phyloP scores from a whole-genome alignment of 2,329 filamentous ascomycete genomes.

The Colletotrichum chrysophilum region DNA sequence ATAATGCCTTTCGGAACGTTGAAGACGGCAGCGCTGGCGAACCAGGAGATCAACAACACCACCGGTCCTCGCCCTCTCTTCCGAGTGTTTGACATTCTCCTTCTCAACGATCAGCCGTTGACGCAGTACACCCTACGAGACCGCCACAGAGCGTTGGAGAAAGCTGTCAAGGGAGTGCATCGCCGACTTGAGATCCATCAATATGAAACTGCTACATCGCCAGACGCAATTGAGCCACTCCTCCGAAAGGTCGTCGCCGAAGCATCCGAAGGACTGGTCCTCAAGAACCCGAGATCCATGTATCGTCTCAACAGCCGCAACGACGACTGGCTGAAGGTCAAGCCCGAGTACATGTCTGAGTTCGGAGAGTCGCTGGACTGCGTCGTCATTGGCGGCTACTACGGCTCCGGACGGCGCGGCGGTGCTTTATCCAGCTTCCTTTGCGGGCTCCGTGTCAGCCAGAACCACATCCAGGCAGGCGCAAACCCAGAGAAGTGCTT shows the following conservation, averaged over 20 bases:
- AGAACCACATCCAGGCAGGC: constrained; percentile 65
- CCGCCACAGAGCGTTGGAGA: constrained; percentile 75
- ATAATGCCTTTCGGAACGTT: constrained; percentile 91
- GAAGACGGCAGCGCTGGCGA: constrained; percentile 85
- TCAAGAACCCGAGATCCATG: constrained; percentile 89
- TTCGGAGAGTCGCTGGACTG: constrained; percentile 94
- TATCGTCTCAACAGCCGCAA: constrained; percentile 90
- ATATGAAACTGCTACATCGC: constrained; percentile 68
- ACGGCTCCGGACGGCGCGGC: constrained; percentile 84
- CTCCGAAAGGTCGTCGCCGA: constrained; percentile 86
- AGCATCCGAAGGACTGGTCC: constrained; percentile 85
- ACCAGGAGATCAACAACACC: constrained; percentile 73
- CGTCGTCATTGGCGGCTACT: constrained; percentile 90
- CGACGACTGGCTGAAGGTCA: constrained; percentile 98
- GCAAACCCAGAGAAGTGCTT: constrained; percentile 76
- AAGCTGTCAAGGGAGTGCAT: constrained; percentile 71
- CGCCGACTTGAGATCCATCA: constrained; percentile 84
- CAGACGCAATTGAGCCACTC: constrained; percentile 77
- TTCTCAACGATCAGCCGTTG: constrained; percentile 80
- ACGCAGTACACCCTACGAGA: constrained; percentile 85
- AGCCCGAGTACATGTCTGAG: constrained; percentile 97
- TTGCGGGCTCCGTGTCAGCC: constrained; percentile 82
- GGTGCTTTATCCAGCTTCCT: constrained; percentile 85
- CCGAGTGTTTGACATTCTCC: constrained; percentile 89
- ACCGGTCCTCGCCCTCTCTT: constrained; percentile 78